phyloP scores from a whole-genome alignment of 345 rosid genomes.

The Corchorus capsularis region DNA sequence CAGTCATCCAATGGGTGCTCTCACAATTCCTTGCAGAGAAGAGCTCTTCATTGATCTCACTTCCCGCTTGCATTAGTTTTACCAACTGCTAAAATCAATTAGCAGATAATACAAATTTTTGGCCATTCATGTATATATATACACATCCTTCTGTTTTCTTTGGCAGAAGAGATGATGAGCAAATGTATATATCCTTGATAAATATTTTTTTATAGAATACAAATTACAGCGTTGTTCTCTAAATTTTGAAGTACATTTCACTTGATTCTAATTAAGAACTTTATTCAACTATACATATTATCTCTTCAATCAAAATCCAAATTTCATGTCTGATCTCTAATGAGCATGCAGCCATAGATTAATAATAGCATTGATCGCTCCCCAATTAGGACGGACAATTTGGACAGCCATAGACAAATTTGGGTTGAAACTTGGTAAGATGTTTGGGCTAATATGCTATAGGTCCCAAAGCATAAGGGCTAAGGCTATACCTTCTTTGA shows the following conservation, averaged over 20 bases:
- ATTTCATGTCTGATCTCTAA: too few relatives aligned
- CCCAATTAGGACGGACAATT: too few relatives aligned
- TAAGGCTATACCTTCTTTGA: too few relatives aligned
- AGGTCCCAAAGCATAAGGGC: too few relatives aligned
- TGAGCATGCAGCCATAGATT: too few relatives aligned
- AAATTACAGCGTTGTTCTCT: background rate
- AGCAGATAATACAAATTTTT: constrained; percentile 12
- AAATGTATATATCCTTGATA: background rate
- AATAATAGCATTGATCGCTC: too few relatives aligned
- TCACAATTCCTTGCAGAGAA: constrained; percentile 49
- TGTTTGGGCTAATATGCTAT: too few relatives aligned
- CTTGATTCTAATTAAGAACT: background rate
- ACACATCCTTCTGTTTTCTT: background rate
- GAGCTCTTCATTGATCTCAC: constrained; percentile 36
- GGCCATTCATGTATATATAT: constrained; percentile 17
- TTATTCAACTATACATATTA: too few relatives aligned
- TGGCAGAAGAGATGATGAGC: constrained; percentile 15
- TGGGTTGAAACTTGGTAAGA: too few relatives aligned
- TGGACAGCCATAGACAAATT: too few relatives aligned
- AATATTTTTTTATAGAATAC: background rate
- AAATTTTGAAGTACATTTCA: background rate
- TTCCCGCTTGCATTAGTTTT: constrained; percentile 25
- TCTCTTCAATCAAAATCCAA: too few relatives aligned
- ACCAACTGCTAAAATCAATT: background rate
- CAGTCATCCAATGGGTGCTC: constrained; percentile 42